Evolutionary conservation across 2,329 filamentous ascomycete genomes (phyloP).

Genomic region (Raffaelea arxii): DNA sequence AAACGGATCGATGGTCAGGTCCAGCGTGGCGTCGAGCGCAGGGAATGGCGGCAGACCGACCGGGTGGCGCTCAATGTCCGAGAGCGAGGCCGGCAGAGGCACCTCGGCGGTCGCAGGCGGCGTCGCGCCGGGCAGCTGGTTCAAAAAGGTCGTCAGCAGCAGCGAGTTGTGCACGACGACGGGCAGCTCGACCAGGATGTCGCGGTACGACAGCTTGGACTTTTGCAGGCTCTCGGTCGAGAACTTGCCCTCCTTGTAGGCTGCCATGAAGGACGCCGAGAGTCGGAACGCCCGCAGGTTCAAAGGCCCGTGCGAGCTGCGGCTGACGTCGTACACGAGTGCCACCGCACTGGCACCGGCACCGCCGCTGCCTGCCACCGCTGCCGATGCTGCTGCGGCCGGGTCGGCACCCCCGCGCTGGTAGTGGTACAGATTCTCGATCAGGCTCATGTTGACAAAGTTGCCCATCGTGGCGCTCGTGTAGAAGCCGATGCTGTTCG

Average conservation of each 20-base stretch:
- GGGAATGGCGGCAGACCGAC: conserved; percentile 62
- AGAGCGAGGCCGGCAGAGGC: conserved; percentile 67
- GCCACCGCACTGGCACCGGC: conserved; percentile 79
- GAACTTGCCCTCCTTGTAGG: conserved; percentile 96
- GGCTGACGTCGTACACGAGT: conserved; percentile 89
- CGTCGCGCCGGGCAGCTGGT: conserved; percentile 73
- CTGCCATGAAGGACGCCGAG: conserved; percentile 76
- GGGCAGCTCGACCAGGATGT: conserved; percentile 85
- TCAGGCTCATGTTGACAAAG: conserved; percentile 87
- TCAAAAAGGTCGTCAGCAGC: conserved; percentile 87
- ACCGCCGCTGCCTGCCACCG: too few species aligned
- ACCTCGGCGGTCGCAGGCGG: conserved; percentile 56
- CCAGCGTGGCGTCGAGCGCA: conserved; percentile 80
- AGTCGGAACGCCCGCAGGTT: conserved; percentile 87
- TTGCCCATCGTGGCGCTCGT: conserved; percentile 98
- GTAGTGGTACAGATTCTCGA: conserved; percentile 97
- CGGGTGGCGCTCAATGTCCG: conserved; percentile 62
- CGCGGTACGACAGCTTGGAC: conserved; percentile 84
- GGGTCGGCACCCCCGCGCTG: too few species aligned
- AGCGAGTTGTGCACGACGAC: conserved; percentile 93
- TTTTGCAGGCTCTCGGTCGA: conserved; percentile 95
- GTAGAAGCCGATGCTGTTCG: conserved; percentile 97
- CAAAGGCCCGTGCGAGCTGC: conserved; percentile 83
- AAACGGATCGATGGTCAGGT: conserved; percentile 92
- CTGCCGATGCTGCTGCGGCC: too few species aligned